Base-by-base conservation (phyloP, 2,329 filamentous ascomycete genomes). In the Eutypa lata region DNA sequence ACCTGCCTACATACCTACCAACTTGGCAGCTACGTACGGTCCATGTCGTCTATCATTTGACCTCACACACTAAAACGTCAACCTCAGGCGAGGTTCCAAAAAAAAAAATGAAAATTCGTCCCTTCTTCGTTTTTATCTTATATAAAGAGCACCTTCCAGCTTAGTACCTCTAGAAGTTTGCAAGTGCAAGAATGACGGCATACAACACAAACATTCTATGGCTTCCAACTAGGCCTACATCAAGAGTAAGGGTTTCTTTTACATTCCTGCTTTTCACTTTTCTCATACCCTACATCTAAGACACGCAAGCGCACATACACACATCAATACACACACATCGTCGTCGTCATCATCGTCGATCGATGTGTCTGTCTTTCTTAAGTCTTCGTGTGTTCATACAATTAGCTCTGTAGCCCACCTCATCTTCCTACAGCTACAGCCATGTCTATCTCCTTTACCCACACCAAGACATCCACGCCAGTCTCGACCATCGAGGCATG, bases 381-480 rank as follows among this genome's bases (percentile, higher is more conserved):
- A 13, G 11, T n/a, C 35, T 21, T 10, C 38, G n/a, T 2, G 6
- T 5, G 42, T 45, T 21, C 14, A 45, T 2, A 8, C 22, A 21
- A 2, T 10, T 11, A 38, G n/a, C 16, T 16, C 13, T 7, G 13
- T 16, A 18, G 13, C 31, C 14, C 6, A 16, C 13, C 35, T 38
- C n/a, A 38, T 14, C 13, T 18, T 7, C 13, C 42, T 19, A 10
- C 14, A 28, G 16, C 48, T 55, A 49, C 50, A 49, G 62, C 55
- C 52, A 64, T 65, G 63, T 61, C 66, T 28, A 51, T 52, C 48
- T 65, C 62, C 51, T 56, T 64, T 33, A 64, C 58, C 40, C 60
- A 61, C 42, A 57, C 64, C 10, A 37, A 61, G 38, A 56, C 59
- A n/a, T 56, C 55, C 38, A 57, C 55, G 18, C 55, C 60, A 14